Percentiles rank a stretch among this genome's conserved stretches.
Conservation (phyloP, 164 flowering plant species). For the Cinnamomum chago region DNA sequence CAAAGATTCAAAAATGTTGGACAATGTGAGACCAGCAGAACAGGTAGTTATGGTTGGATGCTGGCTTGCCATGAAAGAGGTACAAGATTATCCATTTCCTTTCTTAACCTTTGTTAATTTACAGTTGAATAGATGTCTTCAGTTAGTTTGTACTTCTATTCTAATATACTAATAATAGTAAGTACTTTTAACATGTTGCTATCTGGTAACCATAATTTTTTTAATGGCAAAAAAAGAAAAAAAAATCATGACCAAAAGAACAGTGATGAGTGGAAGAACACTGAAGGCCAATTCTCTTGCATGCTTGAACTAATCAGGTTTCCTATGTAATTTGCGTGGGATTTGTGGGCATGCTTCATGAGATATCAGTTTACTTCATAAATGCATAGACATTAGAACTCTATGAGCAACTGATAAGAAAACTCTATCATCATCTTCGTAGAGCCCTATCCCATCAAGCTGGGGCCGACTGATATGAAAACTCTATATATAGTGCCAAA, state of each 20-base stretch:
- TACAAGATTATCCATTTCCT: constrained; percentile 18
- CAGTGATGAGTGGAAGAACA: not conserved
- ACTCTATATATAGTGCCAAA: too few species aligned
- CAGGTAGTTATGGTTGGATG: constrained; percentile 98
- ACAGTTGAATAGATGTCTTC: not conserved
- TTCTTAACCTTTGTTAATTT: not conserved
- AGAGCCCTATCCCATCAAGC: too few species aligned
- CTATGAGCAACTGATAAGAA: too few species aligned
- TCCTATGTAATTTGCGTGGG: not conserved
- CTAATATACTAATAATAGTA: not conserved
- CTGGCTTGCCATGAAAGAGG: constrained; percentile 99
- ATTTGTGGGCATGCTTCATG: too few species aligned
- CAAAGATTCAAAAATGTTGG: constrained; percentile 21
- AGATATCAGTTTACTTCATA: too few species aligned
- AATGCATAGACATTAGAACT: too few species aligned
- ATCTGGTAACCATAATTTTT: too few species aligned
- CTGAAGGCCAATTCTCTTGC: not conserved
- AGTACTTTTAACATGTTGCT: not conserved
- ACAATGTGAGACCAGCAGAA: constrained; percentile 39
- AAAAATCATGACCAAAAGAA: not conserved
- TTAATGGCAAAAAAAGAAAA: too few species aligned
- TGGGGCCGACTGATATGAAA: too few species aligned
- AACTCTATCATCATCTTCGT: too few species aligned
- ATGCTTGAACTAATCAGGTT: not conserved
- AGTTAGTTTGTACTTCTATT: not conserved